Evolutionary conservation across 495 filamentous ascomycete genomes (phyloP).

Genomic region (Lophiostoma macrostomum): DNA sequence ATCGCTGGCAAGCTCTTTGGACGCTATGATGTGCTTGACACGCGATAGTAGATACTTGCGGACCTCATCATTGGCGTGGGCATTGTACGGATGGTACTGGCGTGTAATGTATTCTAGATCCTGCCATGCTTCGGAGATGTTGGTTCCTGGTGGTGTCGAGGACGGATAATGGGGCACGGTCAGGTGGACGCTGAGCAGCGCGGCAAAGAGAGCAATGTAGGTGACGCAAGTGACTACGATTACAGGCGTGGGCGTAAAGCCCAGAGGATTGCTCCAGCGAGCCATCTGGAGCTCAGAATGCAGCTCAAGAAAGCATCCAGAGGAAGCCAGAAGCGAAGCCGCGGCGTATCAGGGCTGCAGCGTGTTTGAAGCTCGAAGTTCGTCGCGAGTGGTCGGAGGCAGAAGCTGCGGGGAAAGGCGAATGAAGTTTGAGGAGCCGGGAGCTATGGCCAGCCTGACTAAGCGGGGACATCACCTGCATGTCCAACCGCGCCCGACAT

Average conservation of each 20-base stretch:
- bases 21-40: constrained; percentile 63
- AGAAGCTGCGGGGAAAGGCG: constrained; percentile 19
- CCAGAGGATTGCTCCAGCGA: constrained; percentile 51
- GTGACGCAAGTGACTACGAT: constrained; percentile 39
- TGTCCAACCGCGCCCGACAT: not conserved
- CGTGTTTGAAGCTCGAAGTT: no score
- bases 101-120: constrained; percentile 74
- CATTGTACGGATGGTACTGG: constrained; percentile 86
- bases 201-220: constrained; percentile 42
- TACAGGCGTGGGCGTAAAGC: constrained; percentile 51
- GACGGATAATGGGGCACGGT: constrained; percentile 67
- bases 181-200: constrained; percentile 68
- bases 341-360: constrained; percentile 3
- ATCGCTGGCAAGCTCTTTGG: constrained; percentile 46
- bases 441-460: not conserved
- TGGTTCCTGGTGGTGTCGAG: constrained; percentile 59
- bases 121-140: constrained; percentile 80
- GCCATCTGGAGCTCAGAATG: constrained; percentile 21
- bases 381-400: constrained; percentile 22
- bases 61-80: constrained; percentile 73
- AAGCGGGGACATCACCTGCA: not conserved
- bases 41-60: constrained; percentile 71
- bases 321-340: not conserved
- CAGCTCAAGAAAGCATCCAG: constrained; percentile 17
- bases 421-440: constrained; percentile 9